Base-by-base conservation (phyloP, 2,329 filamentous ascomycete species). In the Dactylellina leptospora region DNA sequence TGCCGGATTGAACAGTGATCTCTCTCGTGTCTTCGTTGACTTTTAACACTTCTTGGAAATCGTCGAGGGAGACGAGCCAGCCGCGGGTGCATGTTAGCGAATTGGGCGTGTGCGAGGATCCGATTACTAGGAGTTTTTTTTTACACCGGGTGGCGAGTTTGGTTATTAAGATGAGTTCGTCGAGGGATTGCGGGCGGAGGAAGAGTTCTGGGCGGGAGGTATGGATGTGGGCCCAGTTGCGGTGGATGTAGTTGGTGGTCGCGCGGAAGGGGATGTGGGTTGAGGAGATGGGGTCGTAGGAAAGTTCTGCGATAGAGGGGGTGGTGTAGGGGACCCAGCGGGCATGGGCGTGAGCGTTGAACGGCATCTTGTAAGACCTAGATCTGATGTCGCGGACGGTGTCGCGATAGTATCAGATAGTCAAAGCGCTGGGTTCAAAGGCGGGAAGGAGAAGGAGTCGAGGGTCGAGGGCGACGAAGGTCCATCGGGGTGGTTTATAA, bases 221-320 rank as follows among this genome's bases (percentile, higher is more conserved):
- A 82, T 96, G 97, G 53, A 95, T 97, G 78, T 89, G 88, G 38
- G 95, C 95, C 95, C 95, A 99, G 18, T 95, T 99, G 77, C 89
- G 88, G 82, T 97, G 95, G 51, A 88, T 81, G 80, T 97, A 88
- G 58, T 86, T 83, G 70, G 85, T 82, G 66, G 84, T 84, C 4
- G 91, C 90, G 79, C 89, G 90, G 82, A 97, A 96, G 44, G 92
- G 87, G 38, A 95, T 76, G 28, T 77, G 75, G 1, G 60, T 74
- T 27, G 73, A 44, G 36, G 75, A 73, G 13, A 55, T 22, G 23
- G 76, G 66, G 33, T 77, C 73, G 62, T 74, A 77, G 20, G 76
- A 77, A n/a, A 75, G 55, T 16, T 74, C 63, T 13, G 75, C 73
- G 55, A 77, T 77, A 22, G 48, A 36, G 30, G 72, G 60, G 28